Percentiles rank a stretch among this genome's conserved stretches.
Conservation (phyloP, 2,329 filamentous ascomycete genomes). For the Exophiala spinifera region DNA sequence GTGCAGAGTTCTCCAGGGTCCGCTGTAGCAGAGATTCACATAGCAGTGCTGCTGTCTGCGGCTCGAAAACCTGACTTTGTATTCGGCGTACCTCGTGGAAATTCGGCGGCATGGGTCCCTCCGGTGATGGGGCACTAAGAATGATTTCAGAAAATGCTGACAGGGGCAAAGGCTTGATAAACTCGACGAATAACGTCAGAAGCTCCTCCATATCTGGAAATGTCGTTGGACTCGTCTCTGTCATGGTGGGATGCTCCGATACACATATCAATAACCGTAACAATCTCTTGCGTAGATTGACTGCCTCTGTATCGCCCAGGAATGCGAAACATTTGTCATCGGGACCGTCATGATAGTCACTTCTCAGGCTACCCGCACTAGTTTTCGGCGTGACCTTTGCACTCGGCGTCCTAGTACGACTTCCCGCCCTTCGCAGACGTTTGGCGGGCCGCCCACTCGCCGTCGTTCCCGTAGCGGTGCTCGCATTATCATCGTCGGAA, state of each 20-base stretch:
- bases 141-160: slow-evolving; percentile 46
- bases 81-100: not conserved
- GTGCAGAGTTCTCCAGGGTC: slow-evolving; percentile 46
- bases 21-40: slow-evolving; percentile 54
- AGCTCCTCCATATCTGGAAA: slow-evolving; percentile 41
- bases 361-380: slow-evolving; percentile 16
- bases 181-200: slow-evolving; percentile 45
- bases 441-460: slow-evolving; percentile 12
- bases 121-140: slow-evolving; percentile 38
- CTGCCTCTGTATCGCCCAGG: slow-evolving; percentile 39
- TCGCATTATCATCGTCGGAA: slow-evolving; percentile 25
- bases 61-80: slow-evolving; percentile 10
- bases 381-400: slow-evolving; percentile 27
- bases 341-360: slow-evolving; percentile 17
- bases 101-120: slow-evolving; percentile 28
- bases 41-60: slow-evolving; percentile 44
- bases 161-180: slow-evolving; percentile 45
- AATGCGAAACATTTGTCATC: slow-evolving; percentile 12
- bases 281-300: slow-evolving; percentile 46
- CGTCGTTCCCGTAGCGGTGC: not conserved
- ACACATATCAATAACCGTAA: slow-evolving; percentile 42
- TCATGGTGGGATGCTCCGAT: slow-evolving; percentile 34
- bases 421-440: slow-evolving; percentile 4
- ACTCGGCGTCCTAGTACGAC: slow-evolving; percentile 29
- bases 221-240: slow-evolving; percentile 21